Evolutionary conservation across 768 basidiomycete genomes (phyloP).

Genomic region (Tulasnella sp.): DNA sequence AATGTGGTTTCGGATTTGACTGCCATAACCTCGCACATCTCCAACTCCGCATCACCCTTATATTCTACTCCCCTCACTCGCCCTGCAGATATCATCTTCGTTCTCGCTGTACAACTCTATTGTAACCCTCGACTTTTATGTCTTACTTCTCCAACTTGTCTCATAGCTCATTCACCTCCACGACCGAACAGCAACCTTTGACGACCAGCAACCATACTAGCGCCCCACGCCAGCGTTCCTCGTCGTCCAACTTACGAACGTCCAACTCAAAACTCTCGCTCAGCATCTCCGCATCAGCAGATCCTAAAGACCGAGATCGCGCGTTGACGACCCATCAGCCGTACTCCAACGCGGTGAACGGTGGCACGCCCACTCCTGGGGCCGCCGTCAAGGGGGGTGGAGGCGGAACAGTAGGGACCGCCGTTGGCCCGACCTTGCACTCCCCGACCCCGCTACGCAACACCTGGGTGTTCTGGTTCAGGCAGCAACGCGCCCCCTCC

Average conservation of each 20-base stretch:
- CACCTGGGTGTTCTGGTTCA: constrained; percentile 84
- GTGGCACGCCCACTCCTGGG: background rate
- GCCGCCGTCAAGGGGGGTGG: constrained; percentile 1
- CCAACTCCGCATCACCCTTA: constrained; percentile 3
- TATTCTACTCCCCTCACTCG: background rate
- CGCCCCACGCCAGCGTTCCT: constrained; percentile 27
- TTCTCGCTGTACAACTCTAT: background rate
- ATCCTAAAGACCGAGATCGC: constrained; percentile 44
- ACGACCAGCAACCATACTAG: constrained; percentile 33
- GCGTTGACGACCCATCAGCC: constrained; percentile 19
- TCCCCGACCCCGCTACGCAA: constrained; percentile 20
- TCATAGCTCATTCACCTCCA: constrained; percentile 27
- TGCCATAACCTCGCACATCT: background rate
- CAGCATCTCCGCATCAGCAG: constrained; percentile 53
- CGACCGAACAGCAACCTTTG: constrained; percentile 35
- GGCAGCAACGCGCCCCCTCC: constrained; percentile 83
- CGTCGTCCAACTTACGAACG: constrained; percentile 43
- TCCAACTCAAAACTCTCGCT: constrained; percentile 51
- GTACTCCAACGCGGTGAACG: constrained; percentile 9
- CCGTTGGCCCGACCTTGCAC: background rate
- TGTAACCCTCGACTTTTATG: constrained; percentile 9
- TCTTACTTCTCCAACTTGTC: constrained; percentile 80
- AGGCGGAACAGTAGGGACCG: background rate
- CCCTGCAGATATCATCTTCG: background rate
- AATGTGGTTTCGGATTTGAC: background rate